These are phyloP conservation scores for Alternaria gaisen DNA, from an alignment of 2,329 filamentous ascomycete genomes.

Conservation along the genomic window DNA sequence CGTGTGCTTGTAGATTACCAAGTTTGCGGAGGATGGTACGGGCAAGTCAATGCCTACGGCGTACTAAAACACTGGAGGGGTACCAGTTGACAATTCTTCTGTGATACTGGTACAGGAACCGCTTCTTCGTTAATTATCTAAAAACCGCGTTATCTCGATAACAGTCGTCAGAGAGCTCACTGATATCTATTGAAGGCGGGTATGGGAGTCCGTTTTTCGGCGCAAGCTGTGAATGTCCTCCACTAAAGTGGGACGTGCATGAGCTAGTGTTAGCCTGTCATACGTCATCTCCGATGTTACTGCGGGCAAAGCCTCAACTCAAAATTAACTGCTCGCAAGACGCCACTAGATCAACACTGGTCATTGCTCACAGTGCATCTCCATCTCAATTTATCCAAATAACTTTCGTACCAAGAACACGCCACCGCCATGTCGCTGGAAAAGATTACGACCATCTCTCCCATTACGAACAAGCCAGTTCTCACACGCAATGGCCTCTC, in stretches of 20 bases:
- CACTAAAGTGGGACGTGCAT: conserved; percentile 14
- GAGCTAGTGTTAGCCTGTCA: conserved; percentile 13
- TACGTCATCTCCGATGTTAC: conserved; percentile 27
- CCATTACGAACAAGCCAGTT: conserved; percentile 85
- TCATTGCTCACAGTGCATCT: conserved; percentile 19
- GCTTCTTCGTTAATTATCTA: neutral
- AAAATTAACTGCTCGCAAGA: conserved; percentile 27
- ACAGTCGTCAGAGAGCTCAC: neutral
- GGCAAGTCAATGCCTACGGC: conserved; percentile 3
- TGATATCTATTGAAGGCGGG: conserved; percentile 9
- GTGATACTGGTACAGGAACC: neutral
- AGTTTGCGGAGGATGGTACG: conserved; percentile 8
- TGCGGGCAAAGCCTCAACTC: conserved; percentile 20
- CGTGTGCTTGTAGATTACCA: conserved; percentile 11
- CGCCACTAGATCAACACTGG: conserved; percentile 14
- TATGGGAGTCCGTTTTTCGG: conserved; percentile 18
- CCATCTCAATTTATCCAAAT: conserved; percentile 27
- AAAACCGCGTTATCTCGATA: neutral
- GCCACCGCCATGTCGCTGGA: conserved; percentile 60
- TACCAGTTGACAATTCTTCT: neutral
- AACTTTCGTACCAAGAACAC: conserved; percentile 15
- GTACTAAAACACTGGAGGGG: neutral
- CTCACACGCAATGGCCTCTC: conserved; percentile 80
- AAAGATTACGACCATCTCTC: conserved; percentile 82
- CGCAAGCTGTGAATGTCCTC: conserved; percentile 17